phyloP scores from a whole-genome alignment of 2,329 filamentous ascomycete species.

The Fusarium anguioides region DNA sequence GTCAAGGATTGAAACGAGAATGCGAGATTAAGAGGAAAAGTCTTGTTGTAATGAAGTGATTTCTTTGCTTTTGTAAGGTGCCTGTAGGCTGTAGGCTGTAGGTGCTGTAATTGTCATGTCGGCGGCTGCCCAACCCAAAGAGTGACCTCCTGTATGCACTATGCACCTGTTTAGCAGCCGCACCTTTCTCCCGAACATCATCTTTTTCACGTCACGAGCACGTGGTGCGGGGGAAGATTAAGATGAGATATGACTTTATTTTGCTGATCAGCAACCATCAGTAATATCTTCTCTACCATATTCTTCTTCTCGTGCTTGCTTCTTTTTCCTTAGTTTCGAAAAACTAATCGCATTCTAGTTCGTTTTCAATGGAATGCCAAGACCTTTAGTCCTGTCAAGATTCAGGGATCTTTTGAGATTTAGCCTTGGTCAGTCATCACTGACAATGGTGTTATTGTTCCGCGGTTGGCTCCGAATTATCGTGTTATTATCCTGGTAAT shows the following conservation, averaged over 20 bases:
- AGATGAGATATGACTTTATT: conserved; percentile 7
- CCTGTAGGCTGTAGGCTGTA: background rate
- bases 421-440: background rate
- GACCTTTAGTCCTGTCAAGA: background rate
- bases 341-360: conserved; percentile 1
- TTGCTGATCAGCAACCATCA: conserved; percentile 13
- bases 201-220: conserved; percentile 37
- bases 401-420: background rate
- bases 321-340: background rate
- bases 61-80: conserved; percentile 8
- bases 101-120: conserved; percentile 19
- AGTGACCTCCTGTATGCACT: no score
- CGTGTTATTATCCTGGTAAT: conserved; percentile 24
- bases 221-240: conserved; percentile 33
- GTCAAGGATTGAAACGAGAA: background rate
- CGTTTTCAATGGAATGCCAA: conserved; percentile 12
- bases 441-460: conserved; percentile 26
- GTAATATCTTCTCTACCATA: background rate
- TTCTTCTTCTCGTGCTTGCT: background rate
- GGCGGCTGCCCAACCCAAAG: conserved; percentile 18
- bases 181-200: conserved; percentile 17
- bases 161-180: conserved; percentile 11
- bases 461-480: conserved; percentile 29
- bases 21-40: conserved; percentile 22
- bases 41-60: conserved; percentile 1